A percentile compares a stretch with the other conserved stretches of the same genome.
Conservation (phyloP, 2,329 filamentous ascomycete species). For the Tolypocladium cylindrosporum region DNA sequence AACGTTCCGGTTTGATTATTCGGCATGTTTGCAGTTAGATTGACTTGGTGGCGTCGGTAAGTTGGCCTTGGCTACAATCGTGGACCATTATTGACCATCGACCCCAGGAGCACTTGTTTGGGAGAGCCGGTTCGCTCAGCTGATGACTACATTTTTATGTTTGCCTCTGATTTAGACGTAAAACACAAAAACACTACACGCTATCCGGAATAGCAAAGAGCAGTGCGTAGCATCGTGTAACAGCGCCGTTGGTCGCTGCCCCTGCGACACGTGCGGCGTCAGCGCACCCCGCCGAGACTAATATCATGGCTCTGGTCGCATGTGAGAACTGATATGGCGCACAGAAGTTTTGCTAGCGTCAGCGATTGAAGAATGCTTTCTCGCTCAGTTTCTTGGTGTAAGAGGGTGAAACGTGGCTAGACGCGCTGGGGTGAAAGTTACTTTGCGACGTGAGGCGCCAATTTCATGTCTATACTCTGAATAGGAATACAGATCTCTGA, state of each 20-base stretch:
- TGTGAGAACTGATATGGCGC: neutral
- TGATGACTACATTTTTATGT: neutral
- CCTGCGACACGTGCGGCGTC: neutral
- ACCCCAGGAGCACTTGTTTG: neutral
- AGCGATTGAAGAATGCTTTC: neutral
- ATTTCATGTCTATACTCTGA: neutral
- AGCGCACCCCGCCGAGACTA: neutral
- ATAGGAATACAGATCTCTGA: no score
- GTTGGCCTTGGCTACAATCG: neutral
- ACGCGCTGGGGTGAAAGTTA: neutral
- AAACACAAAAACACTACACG: neutral
- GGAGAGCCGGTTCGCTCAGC: neutral
- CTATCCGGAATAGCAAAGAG: neutral
- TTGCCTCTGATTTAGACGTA: neutral
- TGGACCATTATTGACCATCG: neutral
- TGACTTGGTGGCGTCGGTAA: neutral
- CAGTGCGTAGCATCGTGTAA: neutral
- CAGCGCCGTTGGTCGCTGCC: no score
- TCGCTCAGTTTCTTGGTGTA: neutral
- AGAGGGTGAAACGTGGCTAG: neutral
- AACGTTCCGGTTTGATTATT: conserved; percentile 44
- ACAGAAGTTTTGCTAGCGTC: neutral
- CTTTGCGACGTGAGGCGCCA: neutral
- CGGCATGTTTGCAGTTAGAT: conserved; percentile 7
- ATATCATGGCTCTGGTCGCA: neutral